Conservation (phyloP, 2,329 filamentous ascomycete genomes). For the Exophiala oligosperma region DNA sequence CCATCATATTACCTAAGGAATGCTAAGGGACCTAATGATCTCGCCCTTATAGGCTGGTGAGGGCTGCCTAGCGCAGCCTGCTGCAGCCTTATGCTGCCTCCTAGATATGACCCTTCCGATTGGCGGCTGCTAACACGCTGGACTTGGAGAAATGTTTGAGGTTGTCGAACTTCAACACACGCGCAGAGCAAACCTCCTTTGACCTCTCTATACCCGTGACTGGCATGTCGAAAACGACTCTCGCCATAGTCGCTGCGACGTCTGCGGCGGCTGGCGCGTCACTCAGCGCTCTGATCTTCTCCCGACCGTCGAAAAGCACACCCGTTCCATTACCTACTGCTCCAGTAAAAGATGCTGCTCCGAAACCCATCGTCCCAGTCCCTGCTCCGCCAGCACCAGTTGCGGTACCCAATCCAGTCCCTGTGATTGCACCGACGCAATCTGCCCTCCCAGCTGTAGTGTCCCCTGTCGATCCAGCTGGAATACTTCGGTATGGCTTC, state of each 20-base stretch:
- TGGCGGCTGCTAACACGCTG: neutral
- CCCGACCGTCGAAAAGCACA: conserved; percentile 46
- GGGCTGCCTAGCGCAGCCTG: neutral
- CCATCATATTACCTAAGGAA: neutral
- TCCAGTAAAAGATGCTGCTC: conserved; percentile 31
- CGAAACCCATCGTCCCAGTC: conserved; percentile 24
- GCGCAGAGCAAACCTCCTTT: no score
- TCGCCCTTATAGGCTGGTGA: neutral
- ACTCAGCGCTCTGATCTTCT: conserved; percentile 67
- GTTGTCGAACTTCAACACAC: no score
- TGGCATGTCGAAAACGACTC: conserved; percentile 73
- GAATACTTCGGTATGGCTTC: conserved; percentile 84
- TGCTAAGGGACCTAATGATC: neutral
- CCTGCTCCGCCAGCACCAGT: conserved; percentile 41
- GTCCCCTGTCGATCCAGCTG: conserved; percentile 68
- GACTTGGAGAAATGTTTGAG: no score
- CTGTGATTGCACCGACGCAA: conserved; percentile 24
- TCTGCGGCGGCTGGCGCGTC: conserved; percentile 76
- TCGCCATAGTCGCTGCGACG: conserved; percentile 73
- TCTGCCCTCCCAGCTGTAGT: conserved; percentile 31
- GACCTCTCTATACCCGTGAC: neutral
- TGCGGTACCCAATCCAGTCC: conserved; percentile 29
- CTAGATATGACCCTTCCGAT: neutral
- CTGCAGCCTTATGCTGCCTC: neutral
- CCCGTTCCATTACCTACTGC: conserved; percentile 38